Percentiles rank a stretch among this genome's conserved stretches.
Evolutionary conservation across 176 grass and related monocot genomes (phyloP).

Genomic region (Oryza australiensis): DNA sequence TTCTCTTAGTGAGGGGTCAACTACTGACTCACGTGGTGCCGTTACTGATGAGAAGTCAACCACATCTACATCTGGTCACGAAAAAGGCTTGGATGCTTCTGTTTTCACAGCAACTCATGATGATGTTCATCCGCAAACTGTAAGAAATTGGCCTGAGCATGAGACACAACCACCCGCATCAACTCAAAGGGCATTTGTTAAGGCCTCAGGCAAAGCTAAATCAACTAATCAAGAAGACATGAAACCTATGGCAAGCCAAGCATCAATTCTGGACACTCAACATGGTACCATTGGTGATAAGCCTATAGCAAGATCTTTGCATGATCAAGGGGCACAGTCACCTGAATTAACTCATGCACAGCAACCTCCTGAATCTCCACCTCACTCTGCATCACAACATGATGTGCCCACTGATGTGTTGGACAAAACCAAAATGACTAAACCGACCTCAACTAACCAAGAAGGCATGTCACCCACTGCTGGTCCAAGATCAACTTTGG

Average conservation of each 20-base stretch:
- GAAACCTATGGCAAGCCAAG: neutral
- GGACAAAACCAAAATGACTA: neutral
- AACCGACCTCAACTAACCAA: slow-evolving; percentile 15
- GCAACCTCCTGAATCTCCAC: neutral
- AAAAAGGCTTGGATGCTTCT: neutral
- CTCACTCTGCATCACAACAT: neutral
- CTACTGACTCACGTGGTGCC: neutral
- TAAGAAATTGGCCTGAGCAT: neutral
- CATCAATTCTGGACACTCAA: neutral
- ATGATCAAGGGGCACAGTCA: neutral
- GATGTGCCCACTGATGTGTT: neutral
- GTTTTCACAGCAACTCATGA: neutral
- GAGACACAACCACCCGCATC: neutral
- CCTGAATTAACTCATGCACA: neutral
- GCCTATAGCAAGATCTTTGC: neutral
- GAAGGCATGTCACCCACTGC: neutral
- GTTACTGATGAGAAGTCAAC: neutral
- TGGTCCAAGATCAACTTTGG: neutral
- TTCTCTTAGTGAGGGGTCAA: neutral
- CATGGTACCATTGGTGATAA: neutral
- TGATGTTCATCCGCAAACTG: neutral
- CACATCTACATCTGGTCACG: neutral
- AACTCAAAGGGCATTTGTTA: neutral
- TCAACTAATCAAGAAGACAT: neutral
- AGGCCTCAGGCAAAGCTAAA: slow-evolving; percentile 6